Conservation (phyloP, 208 protist species). For the Hexamita inflata region DNA sequence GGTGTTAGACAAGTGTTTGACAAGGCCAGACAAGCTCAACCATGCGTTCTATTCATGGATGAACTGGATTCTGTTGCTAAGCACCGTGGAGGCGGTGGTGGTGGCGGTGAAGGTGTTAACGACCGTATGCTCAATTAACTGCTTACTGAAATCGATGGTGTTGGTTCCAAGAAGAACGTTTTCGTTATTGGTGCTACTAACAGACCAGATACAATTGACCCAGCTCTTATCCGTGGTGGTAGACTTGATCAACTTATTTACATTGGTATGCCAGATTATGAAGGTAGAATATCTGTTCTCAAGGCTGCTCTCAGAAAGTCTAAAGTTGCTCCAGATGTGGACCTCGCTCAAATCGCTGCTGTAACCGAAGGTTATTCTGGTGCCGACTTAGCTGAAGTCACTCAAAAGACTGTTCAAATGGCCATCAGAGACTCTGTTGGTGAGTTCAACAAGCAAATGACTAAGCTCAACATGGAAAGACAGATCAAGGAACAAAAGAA, state of each 20-base stretch:
- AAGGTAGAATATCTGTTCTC: slow-evolving; percentile 80
- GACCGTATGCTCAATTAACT: slow-evolving; percentile 99
- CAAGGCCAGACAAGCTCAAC: slow-evolving; percentile 91
- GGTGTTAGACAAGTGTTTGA: slow-evolving; percentile 99
- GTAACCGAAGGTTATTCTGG: slow-evolving; percentile 92
- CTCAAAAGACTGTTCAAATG: slow-evolving; percentile 63
- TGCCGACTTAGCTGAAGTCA: slow-evolving; percentile 88
- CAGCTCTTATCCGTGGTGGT: slow-evolving; percentile 92
- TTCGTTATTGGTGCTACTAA: slow-evolving; percentile 99
- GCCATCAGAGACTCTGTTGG: slow-evolving; percentile 60
- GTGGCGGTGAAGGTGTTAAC: slow-evolving; percentile 77
- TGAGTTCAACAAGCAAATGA: slow-evolving; percentile 4
- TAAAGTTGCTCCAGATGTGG: slow-evolving; percentile 75
- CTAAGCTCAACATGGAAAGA: no score
- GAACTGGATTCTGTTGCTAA: slow-evolving; percentile 98
- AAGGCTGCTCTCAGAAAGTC: slow-evolving; percentile 87
- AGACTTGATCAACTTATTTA: slow-evolving; percentile 89
- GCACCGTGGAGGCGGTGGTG: slow-evolving; percentile 83
- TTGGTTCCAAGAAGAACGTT: slow-evolving; percentile 95
- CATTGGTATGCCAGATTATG: slow-evolving; percentile 95
- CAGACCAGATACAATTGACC: slow-evolving; percentile 97
- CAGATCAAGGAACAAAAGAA: no score
- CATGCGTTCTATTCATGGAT: slow-evolving; percentile 99
- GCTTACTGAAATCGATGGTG: slow-evolving; percentile 99
- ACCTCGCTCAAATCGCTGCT: slow-evolving; percentile 78